These are phyloP conservation scores for Pseudisothecium myosuroides DNA, from an alignment of 225 moss, liverwort and hornwort species.

Conservation along the genomic window DNA sequence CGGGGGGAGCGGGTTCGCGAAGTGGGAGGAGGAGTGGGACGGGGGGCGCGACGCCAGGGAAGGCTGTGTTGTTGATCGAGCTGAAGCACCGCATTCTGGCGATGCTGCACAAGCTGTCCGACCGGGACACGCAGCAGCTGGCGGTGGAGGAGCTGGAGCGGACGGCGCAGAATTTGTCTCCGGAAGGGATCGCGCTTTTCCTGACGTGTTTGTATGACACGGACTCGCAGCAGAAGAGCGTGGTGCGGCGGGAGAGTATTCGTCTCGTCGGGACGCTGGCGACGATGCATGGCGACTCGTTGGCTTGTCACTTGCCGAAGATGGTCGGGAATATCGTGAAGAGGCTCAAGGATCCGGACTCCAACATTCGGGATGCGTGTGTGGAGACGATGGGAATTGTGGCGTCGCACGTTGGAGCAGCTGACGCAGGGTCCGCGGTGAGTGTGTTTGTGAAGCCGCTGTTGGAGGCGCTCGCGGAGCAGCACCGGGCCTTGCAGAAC, in stretches of 20 bases:
- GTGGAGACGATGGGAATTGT: constrained; percentile 80
- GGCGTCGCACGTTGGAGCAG: constrained; percentile 61
- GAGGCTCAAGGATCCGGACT: constrained; percentile 91
- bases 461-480: constrained; percentile 84
- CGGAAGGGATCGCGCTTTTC: constrained; percentile 79
- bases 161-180: constrained; percentile 54
- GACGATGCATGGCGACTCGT: constrained; percentile 61
- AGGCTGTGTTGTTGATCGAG: constrained; percentile 71
- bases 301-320: constrained; percentile 70
- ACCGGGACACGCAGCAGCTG: constrained; percentile 97
- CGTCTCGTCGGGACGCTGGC: constrained; percentile 77
- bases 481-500: constrained; percentile 74
- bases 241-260: constrained; percentile 87
- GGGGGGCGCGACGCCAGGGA: constrained; percentile 10
- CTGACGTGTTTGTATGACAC: constrained; percentile 87
- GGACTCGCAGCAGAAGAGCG: constrained; percentile 96
- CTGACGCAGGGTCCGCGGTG: constrained; percentile 45
- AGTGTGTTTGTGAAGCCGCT: constrained; percentile 82
- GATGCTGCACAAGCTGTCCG: constrained; percentile 85
- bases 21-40: neutral
- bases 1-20: neutral
- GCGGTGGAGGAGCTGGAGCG: constrained; percentile 95
- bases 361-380: constrained; percentile 87
- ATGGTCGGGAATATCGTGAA: constrained; percentile 86
- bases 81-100: constrained; percentile 97